A percentile compares a stretch with the other conserved stretches of the same genome.
Conservation (phyloP, 208 protist species). For the Wallacemonas sp. region DNA sequence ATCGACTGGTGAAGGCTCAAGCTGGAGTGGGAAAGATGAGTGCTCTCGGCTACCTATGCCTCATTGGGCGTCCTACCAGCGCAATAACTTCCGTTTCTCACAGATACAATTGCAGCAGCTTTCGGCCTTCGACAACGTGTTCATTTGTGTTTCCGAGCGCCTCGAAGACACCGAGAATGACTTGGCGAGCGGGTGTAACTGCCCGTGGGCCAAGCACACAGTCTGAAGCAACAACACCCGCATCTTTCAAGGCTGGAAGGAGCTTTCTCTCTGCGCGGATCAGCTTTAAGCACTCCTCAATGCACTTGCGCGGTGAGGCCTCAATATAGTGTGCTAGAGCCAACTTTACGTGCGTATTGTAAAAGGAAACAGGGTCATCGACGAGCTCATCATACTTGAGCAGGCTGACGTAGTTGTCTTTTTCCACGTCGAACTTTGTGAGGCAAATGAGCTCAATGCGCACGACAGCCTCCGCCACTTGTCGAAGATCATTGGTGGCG, state of each 20-base stretch:
- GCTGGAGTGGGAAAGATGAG: no score
- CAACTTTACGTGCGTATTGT: slow-evolving; percentile 68
- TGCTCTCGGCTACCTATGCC: no score
- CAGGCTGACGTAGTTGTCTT: slow-evolving; percentile 74
- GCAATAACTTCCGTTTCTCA: slow-evolving; percentile 34
- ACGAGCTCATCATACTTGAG: slow-evolving; percentile 75
- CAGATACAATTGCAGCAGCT: slow-evolving; percentile 71
- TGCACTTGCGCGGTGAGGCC: slow-evolving; percentile 47
- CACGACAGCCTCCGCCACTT: slow-evolving; percentile 74
- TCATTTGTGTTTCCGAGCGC: slow-evolving; percentile 45
- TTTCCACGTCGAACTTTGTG: slow-evolving; percentile 63
- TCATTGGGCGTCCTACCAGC: no score
- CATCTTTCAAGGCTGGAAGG: slow-evolving; percentile 64
- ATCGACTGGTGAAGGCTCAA: no score
- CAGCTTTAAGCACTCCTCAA: slow-evolving; percentile 72
- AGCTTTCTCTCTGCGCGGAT: slow-evolving; percentile 80
- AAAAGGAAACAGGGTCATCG: slow-evolving; percentile 62
- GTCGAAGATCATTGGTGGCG: slow-evolving; percentile 62
- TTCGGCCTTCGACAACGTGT: slow-evolving; percentile 55
- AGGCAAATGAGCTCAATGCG: slow-evolving; percentile 80
- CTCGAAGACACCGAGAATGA: slow-evolving; percentile 72
- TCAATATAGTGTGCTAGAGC: slow-evolving; percentile 75
- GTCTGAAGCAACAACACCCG: slow-evolving; percentile 46
- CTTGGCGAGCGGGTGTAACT: slow-evolving; percentile 63
- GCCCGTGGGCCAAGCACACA: slow-evolving; percentile 41